Conservation (phyloP, 2,329 filamentous ascomycete species). For the Bipolaris zeicola region DNA sequence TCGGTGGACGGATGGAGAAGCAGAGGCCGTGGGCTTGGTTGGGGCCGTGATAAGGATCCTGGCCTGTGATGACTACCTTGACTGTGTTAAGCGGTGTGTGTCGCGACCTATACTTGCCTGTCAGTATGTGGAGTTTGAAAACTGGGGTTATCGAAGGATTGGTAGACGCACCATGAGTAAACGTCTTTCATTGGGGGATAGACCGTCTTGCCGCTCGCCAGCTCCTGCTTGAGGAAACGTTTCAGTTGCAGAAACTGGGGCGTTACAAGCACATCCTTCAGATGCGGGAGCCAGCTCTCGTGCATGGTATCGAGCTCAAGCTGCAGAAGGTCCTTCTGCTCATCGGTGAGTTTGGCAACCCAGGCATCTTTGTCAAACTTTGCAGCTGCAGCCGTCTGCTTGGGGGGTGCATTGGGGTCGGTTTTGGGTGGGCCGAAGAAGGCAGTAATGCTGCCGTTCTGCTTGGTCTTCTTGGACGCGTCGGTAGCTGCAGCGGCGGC, state of each 20-base stretch:
- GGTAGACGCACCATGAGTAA: constrained; percentile 79
- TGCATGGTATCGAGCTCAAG: constrained; percentile 92
- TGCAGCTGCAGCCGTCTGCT: constrained; percentile 28
- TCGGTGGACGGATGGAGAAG: constrained; percentile 92
- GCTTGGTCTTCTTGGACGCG: constrained; percentile 57
- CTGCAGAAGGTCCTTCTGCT: constrained; percentile 81
- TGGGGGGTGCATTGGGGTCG: constrained; percentile 32
- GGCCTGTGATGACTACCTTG: constrained; percentile 90
- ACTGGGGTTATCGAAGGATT: background rate
- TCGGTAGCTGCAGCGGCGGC: constrained; percentile 53
- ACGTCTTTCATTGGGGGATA: constrained; percentile 89
- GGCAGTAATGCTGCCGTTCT: constrained; percentile 80
- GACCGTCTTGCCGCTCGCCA: constrained; percentile 72
- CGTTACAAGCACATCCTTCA: constrained; percentile 83
- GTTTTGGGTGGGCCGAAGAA: constrained; percentile 76
- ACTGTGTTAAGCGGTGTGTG: constrained; percentile 87
- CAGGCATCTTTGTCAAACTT: constrained; percentile 88
- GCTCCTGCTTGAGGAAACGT: constrained; percentile 81
- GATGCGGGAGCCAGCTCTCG: constrained; percentile 85
- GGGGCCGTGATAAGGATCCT: constrained; percentile 95
- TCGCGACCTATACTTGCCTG: constrained; percentile 71
- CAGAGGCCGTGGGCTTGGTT: constrained; percentile 96
- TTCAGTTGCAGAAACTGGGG: constrained; percentile 87
- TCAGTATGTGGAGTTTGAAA: constrained; percentile 4
- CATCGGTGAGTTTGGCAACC: constrained; percentile 76